Base-by-base conservation (phyloP, 1,284 basidiomycete species). In the Violaceomyces palustris region DNA sequence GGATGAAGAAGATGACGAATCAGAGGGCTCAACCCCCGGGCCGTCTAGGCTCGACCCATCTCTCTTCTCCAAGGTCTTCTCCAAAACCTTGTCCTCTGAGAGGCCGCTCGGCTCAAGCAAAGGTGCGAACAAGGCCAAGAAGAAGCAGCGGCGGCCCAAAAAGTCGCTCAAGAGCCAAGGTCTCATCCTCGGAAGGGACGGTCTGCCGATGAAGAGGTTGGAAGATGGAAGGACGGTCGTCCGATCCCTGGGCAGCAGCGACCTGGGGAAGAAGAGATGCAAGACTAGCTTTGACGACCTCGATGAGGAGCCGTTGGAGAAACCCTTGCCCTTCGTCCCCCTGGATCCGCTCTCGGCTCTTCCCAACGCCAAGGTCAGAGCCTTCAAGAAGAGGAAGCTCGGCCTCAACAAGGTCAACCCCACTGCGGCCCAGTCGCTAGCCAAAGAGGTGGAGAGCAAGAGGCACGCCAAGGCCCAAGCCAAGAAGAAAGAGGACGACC, bases 51-150 rank as follows among this genome's bases (percentile, higher is more conserved):
- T 69, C 1, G 64, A 69, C 19, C 67, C 67, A 2, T 55, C 64
- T 11, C 53, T 69, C 11, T 69, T 69, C 37, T 54, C 58, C 27
- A 34, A 59, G 19, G 58, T 61, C 1, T 67, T 69, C 30, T 42
- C 64, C 4, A 37, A 42, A 26, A 43, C 46, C 1, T 39, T 45
- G 12, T 45, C 60, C 21, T 47, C 60, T 2, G 49, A 50, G 9
- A 51, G 29, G 24, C 59, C 60, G 15, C 51, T 59, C 39, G n/a
- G n/a, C 32, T 62, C 28, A 61, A 57, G 34, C 48, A 37, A 35
- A 35, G 30, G 25, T 45, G 3, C 42, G 23, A 41, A 26, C 29
- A 35, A 45, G 43, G 39, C 48, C 14, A 36, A 45, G 4, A 45
- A 51, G 36, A 31, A 50, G 38, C 56, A 53, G 30, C 34, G 43